Base-by-base conservation (phyloP, 2,329 filamentous ascomycete genomes). In the Dendrostoma leiphaemia region DNA sequence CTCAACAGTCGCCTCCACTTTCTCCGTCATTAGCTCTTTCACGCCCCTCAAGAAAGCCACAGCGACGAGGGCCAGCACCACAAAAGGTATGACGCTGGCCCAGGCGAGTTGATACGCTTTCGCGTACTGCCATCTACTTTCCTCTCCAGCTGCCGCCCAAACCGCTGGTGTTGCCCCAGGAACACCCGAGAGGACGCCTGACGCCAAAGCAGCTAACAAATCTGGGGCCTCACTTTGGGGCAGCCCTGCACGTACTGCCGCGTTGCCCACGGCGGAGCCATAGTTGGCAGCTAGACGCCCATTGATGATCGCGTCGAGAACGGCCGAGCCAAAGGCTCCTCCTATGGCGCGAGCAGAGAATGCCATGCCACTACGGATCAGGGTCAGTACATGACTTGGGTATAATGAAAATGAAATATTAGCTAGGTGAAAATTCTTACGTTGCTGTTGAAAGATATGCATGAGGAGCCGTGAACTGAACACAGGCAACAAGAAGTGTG, bases 391-490 rank as follows among this genome's bases (percentile, higher is more conserved):
- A 15, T 12, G 2, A 17, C 9, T 24, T 3, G 4, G 24, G 6
- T 9, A n/a, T 3, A 1, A 6, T 4, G 28, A 21, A 7, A 17
- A 15, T 15, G 34, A 15, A 24, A 12, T 23, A 12, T 17, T 10
- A 24, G 10, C 15, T 17, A 35, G 6, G n/a, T 17, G 3, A 6
- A 6, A 15, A 10, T 34, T n/a, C 48, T 24, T 35, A 51, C 48
- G 78, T 81, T 1, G 78, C 78, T 0, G 78, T 81, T 0, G 76
- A 79, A 13, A 81, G 71, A 60, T 73, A 79, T 4, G 74, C 73
- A 56, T 81, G 78, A 3, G 78, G 77, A 0, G 78, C 74, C 1
- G 77, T 79, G 62, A 80, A 80, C 59, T 81, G 78, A 17, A 81
- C 70, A 48, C 74, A 69, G 5, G 77, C 77, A 1, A 76, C 72